A percentile compares a stretch with the other conserved stretches of the same genome.
Conservation (phyloP, 257 asterid genomes). For the Capsicum chinense region DNA sequence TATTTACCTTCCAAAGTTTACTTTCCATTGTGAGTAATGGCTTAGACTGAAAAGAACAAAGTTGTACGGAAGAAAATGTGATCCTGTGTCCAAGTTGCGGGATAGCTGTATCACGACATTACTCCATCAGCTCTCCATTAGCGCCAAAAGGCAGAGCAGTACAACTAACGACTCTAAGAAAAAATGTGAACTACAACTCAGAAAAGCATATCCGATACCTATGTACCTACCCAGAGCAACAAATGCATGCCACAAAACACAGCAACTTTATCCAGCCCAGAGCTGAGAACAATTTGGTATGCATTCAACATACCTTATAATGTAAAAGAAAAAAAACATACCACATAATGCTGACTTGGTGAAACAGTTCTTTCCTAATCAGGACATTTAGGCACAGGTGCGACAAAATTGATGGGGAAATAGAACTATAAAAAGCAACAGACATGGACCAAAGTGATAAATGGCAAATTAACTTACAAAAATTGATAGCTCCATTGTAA, state of each 20-base stretch:
- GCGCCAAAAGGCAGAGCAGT: background rate
- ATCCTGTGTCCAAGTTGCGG: background rate
- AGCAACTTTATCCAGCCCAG: background rate
- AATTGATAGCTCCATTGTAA: background rate
- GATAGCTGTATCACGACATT: background rate
- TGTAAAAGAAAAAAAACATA: background rate
- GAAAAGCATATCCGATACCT: background rate
- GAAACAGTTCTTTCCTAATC: background rate
- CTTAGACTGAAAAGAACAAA: conserved; percentile 1
- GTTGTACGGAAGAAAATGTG: background rate
- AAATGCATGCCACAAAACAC: conserved; percentile 7
- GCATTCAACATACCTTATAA: background rate
- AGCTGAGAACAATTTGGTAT: conserved; percentile 13
- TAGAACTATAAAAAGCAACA: background rate
- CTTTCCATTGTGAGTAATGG: background rate
- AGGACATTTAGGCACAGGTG: background rate
- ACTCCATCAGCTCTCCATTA: background rate
- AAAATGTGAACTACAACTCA: background rate
- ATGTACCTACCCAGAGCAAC: background rate
- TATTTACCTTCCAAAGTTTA: background rate
- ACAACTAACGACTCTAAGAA: background rate
- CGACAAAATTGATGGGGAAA: background rate
- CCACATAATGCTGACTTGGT: background rate
- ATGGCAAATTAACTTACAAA: background rate
- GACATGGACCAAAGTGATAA: background rate